These are phyloP conservation scores for Colletotrichum kahawae DNA, from an alignment of 2,329 filamentous ascomycete genomes.

Conservation along the genomic window DNA sequence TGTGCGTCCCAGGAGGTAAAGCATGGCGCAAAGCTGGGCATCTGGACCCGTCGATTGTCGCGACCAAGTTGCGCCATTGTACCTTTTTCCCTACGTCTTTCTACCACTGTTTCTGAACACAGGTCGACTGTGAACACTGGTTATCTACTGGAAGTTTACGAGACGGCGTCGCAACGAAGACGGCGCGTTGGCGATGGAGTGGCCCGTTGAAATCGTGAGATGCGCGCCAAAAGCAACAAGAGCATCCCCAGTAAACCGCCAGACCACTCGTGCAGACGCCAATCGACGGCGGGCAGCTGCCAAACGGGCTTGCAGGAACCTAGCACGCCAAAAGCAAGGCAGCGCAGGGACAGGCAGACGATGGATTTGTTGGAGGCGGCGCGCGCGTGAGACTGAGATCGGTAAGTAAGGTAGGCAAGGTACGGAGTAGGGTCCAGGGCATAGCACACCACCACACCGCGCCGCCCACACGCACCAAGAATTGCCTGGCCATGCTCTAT, in stretches of 20 bases:
- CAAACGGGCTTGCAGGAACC: background rate
- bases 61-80: background rate
- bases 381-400: background rate
- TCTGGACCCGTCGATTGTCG: background rate
- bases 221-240: background rate
- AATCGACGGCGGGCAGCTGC: background rate
- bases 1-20: background rate
- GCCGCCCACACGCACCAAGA: background rate
- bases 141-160: background rate
- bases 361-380: background rate
- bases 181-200: background rate
- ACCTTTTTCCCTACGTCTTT: background rate
- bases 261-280: background rate
- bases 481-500: background rate
- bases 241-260: background rate
- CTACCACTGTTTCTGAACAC: background rate
- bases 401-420: background rate
- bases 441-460: background rate
- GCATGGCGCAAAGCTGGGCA: slow-evolving; percentile 2
- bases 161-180: background rate
- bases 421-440: background rate
- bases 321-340: background rate
- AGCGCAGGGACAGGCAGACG: slow-evolving; percentile 5
- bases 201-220: background rate
- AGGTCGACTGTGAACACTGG: background rate